Conservation (phyloP, 306 rosid species). For the Pyrus bretschneideri region DNA sequence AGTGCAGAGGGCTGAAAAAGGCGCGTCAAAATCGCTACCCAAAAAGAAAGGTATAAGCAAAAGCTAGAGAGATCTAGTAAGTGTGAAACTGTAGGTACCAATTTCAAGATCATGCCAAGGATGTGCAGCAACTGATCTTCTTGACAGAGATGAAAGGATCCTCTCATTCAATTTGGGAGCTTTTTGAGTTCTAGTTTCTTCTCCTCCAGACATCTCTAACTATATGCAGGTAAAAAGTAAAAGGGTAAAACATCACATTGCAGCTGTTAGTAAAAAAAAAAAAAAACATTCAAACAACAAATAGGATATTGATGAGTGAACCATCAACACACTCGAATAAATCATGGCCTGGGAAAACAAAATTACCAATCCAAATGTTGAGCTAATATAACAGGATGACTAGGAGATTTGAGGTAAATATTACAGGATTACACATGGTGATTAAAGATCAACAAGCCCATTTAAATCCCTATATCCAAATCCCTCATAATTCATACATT, state of each 20-base stretch:
- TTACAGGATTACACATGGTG: background rate
- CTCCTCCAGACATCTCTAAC: conserved; percentile 44
- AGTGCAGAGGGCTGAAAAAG: background rate
- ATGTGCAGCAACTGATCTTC: conserved; percentile 97
- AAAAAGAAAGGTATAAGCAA: no score
- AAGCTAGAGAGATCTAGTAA: background rate
- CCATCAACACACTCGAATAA: background rate
- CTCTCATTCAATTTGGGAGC: conserved; percentile 80
- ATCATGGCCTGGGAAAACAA: background rate
- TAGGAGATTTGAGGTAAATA: background rate
- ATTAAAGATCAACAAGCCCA: background rate
- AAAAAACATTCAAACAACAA: background rate
- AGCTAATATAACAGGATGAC: background rate
- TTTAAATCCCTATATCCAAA: background rate
- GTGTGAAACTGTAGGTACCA: conserved; percentile 32
- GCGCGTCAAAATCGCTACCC: background rate
- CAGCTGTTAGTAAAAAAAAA: background rate
- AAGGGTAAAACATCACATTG: background rate
- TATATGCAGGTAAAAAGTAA: background rate
- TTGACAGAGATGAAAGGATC: conserved; percentile 91
- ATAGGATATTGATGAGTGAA: background rate
- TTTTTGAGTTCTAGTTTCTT: conserved; percentile 11
- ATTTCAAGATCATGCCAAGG: conserved; percentile 99
- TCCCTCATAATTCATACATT: background rate
- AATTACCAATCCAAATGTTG: background rate